These are phyloP conservation scores for Vigna nakashimae DNA, from an alignment of 306 rosid species.

Conservation along the genomic window DNA sequence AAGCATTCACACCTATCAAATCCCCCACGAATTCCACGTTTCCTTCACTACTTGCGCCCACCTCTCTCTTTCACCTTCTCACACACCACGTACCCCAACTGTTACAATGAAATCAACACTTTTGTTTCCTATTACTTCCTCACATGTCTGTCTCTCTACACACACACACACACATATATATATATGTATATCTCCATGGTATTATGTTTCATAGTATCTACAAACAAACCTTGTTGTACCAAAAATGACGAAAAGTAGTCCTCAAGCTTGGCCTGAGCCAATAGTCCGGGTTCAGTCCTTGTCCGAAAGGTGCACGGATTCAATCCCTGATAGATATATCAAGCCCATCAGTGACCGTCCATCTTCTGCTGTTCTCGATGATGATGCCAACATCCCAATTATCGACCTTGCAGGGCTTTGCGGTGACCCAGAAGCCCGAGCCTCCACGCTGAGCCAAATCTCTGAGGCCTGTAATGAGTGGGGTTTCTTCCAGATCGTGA, in stretches of 20 bases:
- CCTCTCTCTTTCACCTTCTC: constrained; percentile 4
- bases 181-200: not conserved
- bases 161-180: not conserved
- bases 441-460: constrained; percentile 43
- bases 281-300: constrained; percentile 82
- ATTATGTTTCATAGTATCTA: not conserved
- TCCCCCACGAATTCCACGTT: constrained; percentile 45
- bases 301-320: constrained; percentile 54
- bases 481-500: constrained; percentile 80
- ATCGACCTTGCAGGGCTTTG: constrained; percentile 60
- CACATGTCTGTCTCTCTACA: not conserved
- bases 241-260: constrained; percentile 40
- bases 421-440: not conserved
- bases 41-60: constrained; percentile 9
- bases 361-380: not conserved
- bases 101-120: not conserved
- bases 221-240: too few relatives aligned
- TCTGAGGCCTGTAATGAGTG: constrained; percentile 71
- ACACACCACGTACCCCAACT: constrained; percentile 8
- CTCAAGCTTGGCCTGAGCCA: constrained; percentile 87
- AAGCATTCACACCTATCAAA: constrained; percentile 33
- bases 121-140: constrained; percentile 9
- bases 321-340: constrained; percentile 72
- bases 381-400: constrained; percentile 62
- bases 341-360: constrained; percentile 68